Base-by-base conservation (phyloP, 2,329 filamentous ascomycete species). In the Aspergillus sp. region DNA sequence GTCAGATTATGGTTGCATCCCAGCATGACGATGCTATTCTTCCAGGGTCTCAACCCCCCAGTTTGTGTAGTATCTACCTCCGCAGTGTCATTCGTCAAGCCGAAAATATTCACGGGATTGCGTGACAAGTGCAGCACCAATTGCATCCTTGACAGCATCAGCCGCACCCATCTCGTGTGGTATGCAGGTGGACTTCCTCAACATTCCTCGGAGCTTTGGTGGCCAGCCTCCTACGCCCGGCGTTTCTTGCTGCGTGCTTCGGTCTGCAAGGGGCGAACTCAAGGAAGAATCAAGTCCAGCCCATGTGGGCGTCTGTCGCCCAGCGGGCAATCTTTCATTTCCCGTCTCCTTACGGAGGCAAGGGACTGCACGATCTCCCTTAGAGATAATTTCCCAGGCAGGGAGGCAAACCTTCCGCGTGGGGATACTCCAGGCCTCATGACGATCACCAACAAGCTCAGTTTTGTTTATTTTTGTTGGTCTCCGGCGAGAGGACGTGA, bases 341-440 rank as follows among this genome's bases (percentile, higher is more conserved):
- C 44, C 27, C 37, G 33, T 46, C 40, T 23, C 35, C 25, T 51
- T 37, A 25, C 11, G 25, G 40, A 52, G 51, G 57, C 43, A 64
- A 62, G 62, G 62, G 56, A 48, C 35, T n/a, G 17, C 3, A 17
- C 6, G 27, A 35, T 52, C 57, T 56, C 54, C 37, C 46, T 23
- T 23, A 17, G 27, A 35, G 43, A 33, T 59, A 62, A 62, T 64
- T 55, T 59, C 60, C 62, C 53, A 55, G 44, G 35, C 51, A 64
- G 55, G 54, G 55, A 53, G 11, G 3, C 25, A 33, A 53, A 31
- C n/a, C 21, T 57, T 53, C 39, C 23, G 37, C 33, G 35, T 46
- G 39, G 27, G 9, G 27, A 31, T 23, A 33, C 45, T 27, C 46
- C 23, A 12, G n/a, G 37, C 23, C 39, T 25, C 33, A 45, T 51